Evolutionary conservation across 2,329 filamentous ascomycete genomes (phyloP), one percentile per base, ranked within the genome.

Genomic region (Rhynchosporium graminicola): DNA sequence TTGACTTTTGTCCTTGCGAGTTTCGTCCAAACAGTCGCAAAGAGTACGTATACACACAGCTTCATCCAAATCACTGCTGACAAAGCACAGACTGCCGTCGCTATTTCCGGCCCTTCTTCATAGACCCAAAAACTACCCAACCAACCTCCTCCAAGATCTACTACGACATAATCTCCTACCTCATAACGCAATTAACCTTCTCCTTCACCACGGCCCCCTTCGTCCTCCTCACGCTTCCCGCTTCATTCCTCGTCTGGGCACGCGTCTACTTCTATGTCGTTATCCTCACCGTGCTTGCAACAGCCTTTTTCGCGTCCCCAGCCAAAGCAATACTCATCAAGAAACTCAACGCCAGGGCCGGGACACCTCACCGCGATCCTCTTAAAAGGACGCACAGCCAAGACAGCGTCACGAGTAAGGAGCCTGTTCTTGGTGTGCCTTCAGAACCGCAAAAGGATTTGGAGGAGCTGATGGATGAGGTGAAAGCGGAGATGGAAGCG

Each of bases 11-110:
- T 98, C 46, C 82, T 98, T 7, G 95, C 91, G 0, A 92, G 92
- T 65, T 90, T 99, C 68, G 84, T 97, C 36, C 95, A 99, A 74
- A 97, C 92, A 2, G 88, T 88, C 20, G 93, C 95, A 60, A 99
- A 99, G 80, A 92, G 93, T 97, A 81, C 75, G 89, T 82, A 28
- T 29, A 20, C 33, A 31, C 3, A 5, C 10, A 10, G 13, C 36
- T 48, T 15, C 26, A 29, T 57, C 28, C 2, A n/a, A 28, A 36
- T 56, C 5, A 26, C 31, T 60, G 15, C 59, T 72, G 62, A 71
- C 63, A 61, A 46, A 63, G 20, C 43, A 47, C 60, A 97, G 93
- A 97, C 74, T 91, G 89, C 76, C 92, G 95, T 59, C 91, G 95
- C 59, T 84, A 94, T 72, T 78, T 98, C 63, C 92, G 95, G 1